These are phyloP conservation scores for Aspergillus conjunctus DNA, from an alignment of 495 filamentous ascomycete genomes.

Conservation along the genomic window DNA sequence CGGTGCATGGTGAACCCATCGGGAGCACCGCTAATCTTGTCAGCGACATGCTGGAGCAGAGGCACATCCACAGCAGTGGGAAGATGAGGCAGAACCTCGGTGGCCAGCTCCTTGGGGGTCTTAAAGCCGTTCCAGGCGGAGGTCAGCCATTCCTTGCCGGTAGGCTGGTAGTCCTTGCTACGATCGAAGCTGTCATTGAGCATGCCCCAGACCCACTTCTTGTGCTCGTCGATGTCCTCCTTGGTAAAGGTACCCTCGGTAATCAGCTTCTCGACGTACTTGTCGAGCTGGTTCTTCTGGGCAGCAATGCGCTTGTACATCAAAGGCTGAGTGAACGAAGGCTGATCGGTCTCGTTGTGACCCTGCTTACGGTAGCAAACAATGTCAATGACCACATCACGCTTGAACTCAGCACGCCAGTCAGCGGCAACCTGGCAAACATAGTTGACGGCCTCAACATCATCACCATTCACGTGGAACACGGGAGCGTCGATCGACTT, in stretches of 20 bases:
- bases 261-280: constrained; percentile 85
- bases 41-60: constrained; percentile 75
- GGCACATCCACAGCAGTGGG: constrained; percentile 75
- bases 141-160: constrained; percentile 95
- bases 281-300: constrained; percentile 78
- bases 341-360: constrained; percentile 99
- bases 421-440: constrained; percentile 96
- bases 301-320: constrained; percentile 97
- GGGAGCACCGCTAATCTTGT: constrained; percentile 71
- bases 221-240: constrained; percentile 98
- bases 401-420: constrained; percentile 97
- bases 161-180: constrained; percentile 96
- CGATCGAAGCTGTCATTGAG: constrained; percentile 93
- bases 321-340: constrained; percentile 97
- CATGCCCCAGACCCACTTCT: constrained; percentile 99
- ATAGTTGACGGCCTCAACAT: constrained; percentile 97
- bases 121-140: constrained; percentile 99
- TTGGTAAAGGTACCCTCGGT: constrained; percentile 92
- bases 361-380: constrained; percentile 99
- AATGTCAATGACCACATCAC: constrained; percentile 95
- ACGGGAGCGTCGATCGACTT: constrained; percentile 98
- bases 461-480: constrained; percentile 98
- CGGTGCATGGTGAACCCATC: constrained; percentile 86
- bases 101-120: constrained; percentile 95
- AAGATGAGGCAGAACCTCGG: constrained; percentile 90